Percentiles rank a stretch among this genome's conserved stretches.
phyloP scores from a whole-genome alignment of 495 filamentous ascomycete genomes.

The Penicillium riverlandense region DNA sequence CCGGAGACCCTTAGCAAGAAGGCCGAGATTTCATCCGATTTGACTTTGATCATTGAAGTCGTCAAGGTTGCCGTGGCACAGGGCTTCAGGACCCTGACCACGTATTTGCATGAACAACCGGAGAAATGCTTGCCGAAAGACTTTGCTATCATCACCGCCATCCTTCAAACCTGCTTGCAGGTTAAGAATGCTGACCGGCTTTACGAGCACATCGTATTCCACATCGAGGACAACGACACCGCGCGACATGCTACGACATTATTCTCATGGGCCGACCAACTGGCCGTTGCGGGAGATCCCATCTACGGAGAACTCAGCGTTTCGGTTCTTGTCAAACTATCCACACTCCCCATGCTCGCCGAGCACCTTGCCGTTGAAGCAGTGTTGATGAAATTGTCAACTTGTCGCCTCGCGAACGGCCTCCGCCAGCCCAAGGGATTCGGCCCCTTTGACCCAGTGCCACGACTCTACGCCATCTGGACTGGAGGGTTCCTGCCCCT shows the following conservation, averaged over 20 bases:
- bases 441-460: conserved; percentile 56
- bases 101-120: conserved; percentile 59
- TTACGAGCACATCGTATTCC: conserved; percentile 55
- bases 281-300: conserved; percentile 68
- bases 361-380: conserved; percentile 85
- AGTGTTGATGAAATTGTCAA: conserved; percentile 65
- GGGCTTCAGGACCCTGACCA: conserved; percentile 71
- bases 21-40: conserved; percentile 32
- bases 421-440: conserved; percentile 62
- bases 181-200: conserved; percentile 45
- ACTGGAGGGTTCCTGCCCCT: conserved; percentile 78
- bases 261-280: conserved; percentile 89
- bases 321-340: conserved; percentile 81
- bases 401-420: conserved; percentile 66
- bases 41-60: conserved; percentile 59
- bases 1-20: conserved; percentile 31
- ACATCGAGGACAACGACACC: conserved; percentile 55
- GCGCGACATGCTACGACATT: conserved; percentile 77
- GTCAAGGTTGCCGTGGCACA: conserved; percentile 70
- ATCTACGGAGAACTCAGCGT: conserved; percentile 87
- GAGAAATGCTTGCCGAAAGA: conserved; percentile 56
- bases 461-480: conserved; percentile 74
- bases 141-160: conserved; percentile 80
- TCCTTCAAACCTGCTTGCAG: conserved; percentile 73
- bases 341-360: conserved; percentile 70